Conservation (phyloP, 441 rosid species). For the Brassica balearica region DNA sequence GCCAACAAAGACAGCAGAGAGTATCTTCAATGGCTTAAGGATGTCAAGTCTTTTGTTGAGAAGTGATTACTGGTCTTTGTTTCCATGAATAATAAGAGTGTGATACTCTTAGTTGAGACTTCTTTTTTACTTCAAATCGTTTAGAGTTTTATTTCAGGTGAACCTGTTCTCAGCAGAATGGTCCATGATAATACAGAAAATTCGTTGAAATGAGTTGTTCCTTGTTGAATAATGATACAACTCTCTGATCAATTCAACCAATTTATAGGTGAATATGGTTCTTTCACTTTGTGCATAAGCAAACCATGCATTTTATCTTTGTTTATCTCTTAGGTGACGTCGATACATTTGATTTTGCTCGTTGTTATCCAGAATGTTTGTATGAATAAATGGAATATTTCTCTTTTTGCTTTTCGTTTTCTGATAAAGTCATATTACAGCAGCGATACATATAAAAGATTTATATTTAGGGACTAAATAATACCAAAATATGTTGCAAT, state of each 20-base stretch:
- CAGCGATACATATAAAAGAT: not conserved
- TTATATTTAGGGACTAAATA: not conserved
- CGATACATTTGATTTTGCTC: not conserved
- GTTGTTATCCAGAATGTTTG: not conserved
- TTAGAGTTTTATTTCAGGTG: not conserved
- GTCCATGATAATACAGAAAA: conserved; percentile 1
- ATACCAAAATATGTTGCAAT: not conserved
- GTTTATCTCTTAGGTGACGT: not conserved
- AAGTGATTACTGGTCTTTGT: conserved; percentile 29
- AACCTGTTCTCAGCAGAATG: conserved; percentile 3
- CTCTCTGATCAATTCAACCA: not conserved
- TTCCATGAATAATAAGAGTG: conserved; percentile 19
- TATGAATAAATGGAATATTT: not conserved
- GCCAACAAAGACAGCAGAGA: conserved; percentile 66
- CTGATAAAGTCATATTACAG: not conserved
- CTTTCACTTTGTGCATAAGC: conserved; percentile 1
- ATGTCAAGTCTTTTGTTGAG: conserved; percentile 59
- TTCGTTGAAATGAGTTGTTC: conserved; percentile 3
- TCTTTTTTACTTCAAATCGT: not conserved
- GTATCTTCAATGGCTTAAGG: conserved; percentile 69
- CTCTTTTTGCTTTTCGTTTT: not conserved
- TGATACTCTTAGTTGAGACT: not conserved
- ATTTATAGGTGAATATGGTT: not conserved
- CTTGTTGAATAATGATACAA: not conserved
- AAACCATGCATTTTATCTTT: not conserved